Base-by-base conservation (phyloP, 2,329 filamentous ascomycete species). In the Dactylella cylindrospora region DNA sequence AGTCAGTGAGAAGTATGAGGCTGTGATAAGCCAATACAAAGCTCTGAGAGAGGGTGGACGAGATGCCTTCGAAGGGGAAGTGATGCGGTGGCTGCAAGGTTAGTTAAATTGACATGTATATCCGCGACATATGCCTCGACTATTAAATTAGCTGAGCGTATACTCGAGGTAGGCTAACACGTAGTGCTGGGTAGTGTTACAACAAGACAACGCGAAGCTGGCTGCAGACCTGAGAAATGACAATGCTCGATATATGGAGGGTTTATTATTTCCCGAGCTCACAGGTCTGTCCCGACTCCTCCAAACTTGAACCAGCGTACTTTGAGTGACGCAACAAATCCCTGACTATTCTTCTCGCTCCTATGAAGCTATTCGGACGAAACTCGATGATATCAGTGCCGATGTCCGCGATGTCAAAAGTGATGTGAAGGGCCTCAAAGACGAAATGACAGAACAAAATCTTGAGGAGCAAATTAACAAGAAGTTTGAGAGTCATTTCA, bases 1-100 rank as follows among this genome's bases (percentile, higher is more conserved):
- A 5, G 40, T 33, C 8, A 60, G 41, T 22, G 54, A 60, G 20
- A 60, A 51, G 39, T 60, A 60, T 41, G 54, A 60, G 20, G 13
- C 32, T 8, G 35, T 60, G 1, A 46, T 60, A 7, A 33, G 36
- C n/a, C 45, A 51, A 28, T 60, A 60, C 35, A 60, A 51, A 22
- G 45, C 45, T 2, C 39, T 60, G 1, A 51, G 54, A 7, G 20
- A 10, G 9, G 41, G 39, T 19, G 46, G 45, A 2, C 25, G 32
- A 15, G 22, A 40, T 8, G 45, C 51, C n/a, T 60, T 60, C n/a
- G 54, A 60, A 32, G 54, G 51, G 4, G 41, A 60, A 20, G 45
- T 60, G 8, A 33, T 60, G 26, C 31, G 39, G 3, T 60, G 39
- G 39, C 15, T 60, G 15, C 38, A 60, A 9, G 54, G 54, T 45